Evolutionary conservation across 805 yeast species (phyloP).

Genomic region (Diddensiella caesifluorescens): DNA sequence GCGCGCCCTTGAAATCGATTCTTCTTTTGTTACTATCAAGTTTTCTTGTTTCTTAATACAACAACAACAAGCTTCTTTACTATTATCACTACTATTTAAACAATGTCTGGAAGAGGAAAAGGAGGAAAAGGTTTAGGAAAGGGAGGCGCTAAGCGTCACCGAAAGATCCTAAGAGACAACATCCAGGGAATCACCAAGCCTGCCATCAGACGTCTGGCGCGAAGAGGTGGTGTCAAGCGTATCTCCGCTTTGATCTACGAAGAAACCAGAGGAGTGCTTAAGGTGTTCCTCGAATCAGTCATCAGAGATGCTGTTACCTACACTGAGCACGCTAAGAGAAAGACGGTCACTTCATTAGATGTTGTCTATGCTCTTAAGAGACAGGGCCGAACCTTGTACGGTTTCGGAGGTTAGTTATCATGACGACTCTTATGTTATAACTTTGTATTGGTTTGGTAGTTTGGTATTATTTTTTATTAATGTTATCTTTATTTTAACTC

Average conservation of each 20-base stretch:
- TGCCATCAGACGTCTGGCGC: constrained; percentile 99
- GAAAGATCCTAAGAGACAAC: constrained; percentile 99
- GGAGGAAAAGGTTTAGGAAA: constrained; percentile 99
- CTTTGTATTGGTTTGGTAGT: too few species aligned
- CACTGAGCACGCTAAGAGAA: constrained; percentile 99
- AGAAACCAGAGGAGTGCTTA: constrained; percentile 96
- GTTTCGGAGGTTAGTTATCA: constrained; percentile 99
- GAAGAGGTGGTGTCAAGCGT: constrained; percentile 99
- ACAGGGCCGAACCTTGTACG: constrained; percentile 99
- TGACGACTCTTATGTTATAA: too few species aligned
- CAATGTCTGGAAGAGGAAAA: constrained; percentile 70
- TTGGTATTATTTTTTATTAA: too few species aligned
- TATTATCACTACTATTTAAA: constrained; percentile 6
- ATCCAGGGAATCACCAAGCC: constrained; percentile 99
- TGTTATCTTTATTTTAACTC: too few species aligned
- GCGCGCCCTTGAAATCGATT: too few species aligned
- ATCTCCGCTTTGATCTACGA: constrained; percentile 97
- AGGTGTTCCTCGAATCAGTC: constrained; percentile 92
- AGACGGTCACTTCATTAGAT: constrained; percentile 98
- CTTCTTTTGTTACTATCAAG: too few species aligned
- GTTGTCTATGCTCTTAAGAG: constrained; percentile 99
- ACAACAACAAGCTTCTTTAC: background rate
- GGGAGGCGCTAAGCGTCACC: constrained; percentile 99
- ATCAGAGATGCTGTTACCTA: constrained; percentile 99
- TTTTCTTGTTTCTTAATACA: background rate